These are phyloP conservation scores for Diplotaxis tenuifolia DNA, from an alignment of 345 rosid genomes.

Conservation along the genomic window DNA sequence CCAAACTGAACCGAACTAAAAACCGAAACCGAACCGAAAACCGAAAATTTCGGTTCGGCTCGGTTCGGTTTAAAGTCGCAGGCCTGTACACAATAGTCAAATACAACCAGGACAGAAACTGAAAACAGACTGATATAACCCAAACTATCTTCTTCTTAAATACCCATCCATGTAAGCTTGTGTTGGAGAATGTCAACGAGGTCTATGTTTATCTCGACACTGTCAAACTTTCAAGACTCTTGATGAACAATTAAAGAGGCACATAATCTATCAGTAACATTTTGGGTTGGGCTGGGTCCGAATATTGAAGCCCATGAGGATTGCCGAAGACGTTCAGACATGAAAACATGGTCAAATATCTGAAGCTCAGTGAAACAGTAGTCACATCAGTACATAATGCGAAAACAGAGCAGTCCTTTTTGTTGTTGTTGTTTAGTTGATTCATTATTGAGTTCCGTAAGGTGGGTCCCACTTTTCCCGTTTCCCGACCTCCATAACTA, in stretches of 20 bases:
- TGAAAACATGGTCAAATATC: constrained; percentile 10
- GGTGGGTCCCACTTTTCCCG: constrained; percentile 30
- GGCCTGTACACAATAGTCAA: too few relatives aligned
- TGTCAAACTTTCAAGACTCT: too few relatives aligned
- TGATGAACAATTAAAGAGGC: constrained; percentile 67
- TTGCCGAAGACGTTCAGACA: neutral
- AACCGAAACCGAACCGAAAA: too few relatives aligned
- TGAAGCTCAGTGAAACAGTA: neutral
- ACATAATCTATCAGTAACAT: too few relatives aligned
- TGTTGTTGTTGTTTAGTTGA: neutral
- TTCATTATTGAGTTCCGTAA: constrained; percentile 25
- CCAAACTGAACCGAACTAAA: too few relatives aligned
- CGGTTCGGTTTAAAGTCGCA: too few relatives aligned
- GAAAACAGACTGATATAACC: neutral
- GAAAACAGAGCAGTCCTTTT: constrained; percentile 13
- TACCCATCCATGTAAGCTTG: too few relatives aligned
- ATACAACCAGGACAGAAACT: constrained; percentile 1
- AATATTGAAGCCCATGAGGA: constrained; percentile 6
- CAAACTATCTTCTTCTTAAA: neutral
- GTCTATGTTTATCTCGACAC: constrained; percentile 63
- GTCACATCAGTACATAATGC: constrained; percentile 33
- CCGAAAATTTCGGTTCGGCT: too few relatives aligned
- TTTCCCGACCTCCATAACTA: constrained; percentile 22
- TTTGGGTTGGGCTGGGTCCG: constrained; percentile 21
- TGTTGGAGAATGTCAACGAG: constrained; percentile 62